Percentiles rank a stretch among this genome's conserved stretches.
Evolutionary conservation across 305 asterid genomes (phyloP).

Genomic region (Ajuga reptans): DNA sequence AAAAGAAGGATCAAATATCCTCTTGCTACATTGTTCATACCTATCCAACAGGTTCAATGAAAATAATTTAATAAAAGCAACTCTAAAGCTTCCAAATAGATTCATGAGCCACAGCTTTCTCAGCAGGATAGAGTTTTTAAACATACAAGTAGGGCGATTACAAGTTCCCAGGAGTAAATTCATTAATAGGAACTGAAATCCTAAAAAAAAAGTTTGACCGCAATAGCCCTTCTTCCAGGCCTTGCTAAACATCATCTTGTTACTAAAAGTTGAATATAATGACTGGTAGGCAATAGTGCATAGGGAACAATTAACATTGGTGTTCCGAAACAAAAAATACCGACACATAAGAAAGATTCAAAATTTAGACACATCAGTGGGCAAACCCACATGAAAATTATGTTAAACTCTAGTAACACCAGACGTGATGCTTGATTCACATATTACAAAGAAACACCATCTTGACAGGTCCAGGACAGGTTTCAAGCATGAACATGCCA

Average conservation of each 20-base stretch:
- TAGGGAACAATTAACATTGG: too few species aligned
- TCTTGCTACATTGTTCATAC: neutral
- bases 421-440: too few species aligned
- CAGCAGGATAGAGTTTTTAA: neutral
- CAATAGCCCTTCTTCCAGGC: neutral
- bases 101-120: neutral
- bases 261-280: neutral
- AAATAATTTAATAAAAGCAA: neutral
- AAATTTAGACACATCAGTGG: too few species aligned
- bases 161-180: neutral
- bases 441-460: too few species aligned
- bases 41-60: neutral
- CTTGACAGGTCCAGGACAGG: neutral
- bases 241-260: neutral
- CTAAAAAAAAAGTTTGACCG: neutral
- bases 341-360: too few species aligned
- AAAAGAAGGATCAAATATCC: neutral
- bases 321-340: too few species aligned
- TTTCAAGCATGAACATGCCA: neutral
- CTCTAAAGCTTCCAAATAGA: neutral
- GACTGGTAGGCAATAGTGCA: too few species aligned
- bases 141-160: neutral
- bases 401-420: too few species aligned
- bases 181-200: neutral
- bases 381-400: too few species aligned